Evolutionary conservation across 176 grass and related monocot species (phyloP), one percentile per base, ranked within the genome.

Genomic region (Bromus sterilis): DNA sequence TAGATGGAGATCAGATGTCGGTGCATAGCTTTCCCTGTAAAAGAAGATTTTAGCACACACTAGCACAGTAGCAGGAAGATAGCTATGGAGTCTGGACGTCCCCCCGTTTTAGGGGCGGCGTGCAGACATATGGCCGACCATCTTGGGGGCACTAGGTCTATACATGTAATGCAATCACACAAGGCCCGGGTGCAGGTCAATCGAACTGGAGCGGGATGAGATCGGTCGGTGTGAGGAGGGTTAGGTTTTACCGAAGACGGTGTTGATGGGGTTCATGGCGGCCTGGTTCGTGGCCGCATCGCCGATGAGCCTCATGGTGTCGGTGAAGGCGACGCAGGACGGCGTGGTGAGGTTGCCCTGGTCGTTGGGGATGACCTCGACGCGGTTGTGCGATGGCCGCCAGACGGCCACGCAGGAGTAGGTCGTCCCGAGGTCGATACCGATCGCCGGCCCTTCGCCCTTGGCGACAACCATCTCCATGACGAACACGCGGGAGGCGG

Each of bases 331-430:
- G 0, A 70, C 37, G 37, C 66, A 70, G 37, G 66, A 70, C 12
- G 66, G 66, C 23, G 66, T 70, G 66, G 66, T 71, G 14, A 71
- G 25, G 68, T 71, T 71, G 24, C 68, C 68, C 68, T 71, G 40
- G 68, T 71, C 68, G 24, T 71, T 71, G 40, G 68, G 24, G 40
- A 71, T 71, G 40, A 71, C 25, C 25, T 71, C 68, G 25, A 71
- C 68, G 25, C 68, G 68, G 68, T 71, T 71, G 40, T 71, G 68
- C 68, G 40, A 44, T 40, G 68, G 25, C 68, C 68, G 93, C 93
- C 93, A 93, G 4, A 96, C 93, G 33, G 90, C 93, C 25, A 97
- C 89, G 80, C 94, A 97, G 40, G 91, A 97, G 82, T 97, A 97
- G 37, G 94, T 97, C 18, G 94, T 94, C 51, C 94, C 94, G 23